Evolutionary conservation across 2,329 filamentous ascomycete species (phyloP).

Genomic region (Geosmithia morbida): DNA sequence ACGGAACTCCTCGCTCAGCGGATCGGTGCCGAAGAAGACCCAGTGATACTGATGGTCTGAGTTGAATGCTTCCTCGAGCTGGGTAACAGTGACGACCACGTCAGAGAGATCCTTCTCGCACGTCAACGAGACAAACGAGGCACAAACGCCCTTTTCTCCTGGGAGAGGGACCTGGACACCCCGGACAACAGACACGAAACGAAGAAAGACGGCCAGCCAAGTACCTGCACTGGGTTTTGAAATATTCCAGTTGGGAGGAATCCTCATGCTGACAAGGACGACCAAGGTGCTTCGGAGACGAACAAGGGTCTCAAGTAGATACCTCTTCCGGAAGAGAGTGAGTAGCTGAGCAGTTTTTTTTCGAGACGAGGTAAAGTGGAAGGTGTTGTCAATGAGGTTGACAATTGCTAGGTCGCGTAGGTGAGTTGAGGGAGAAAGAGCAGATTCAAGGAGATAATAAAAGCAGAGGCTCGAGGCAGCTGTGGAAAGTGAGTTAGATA

Average conservation of each 20-base stretch:
- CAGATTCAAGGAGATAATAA: background rate
- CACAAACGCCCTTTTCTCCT: constrained; percentile 8
- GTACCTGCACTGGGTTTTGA: background rate
- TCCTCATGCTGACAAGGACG: background rate
- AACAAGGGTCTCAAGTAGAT: background rate
- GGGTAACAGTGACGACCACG: constrained; percentile 31
- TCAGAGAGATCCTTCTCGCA: constrained; percentile 15
- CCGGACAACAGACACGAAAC: background rate
- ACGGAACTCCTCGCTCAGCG: constrained; percentile 69
- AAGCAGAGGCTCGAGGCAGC: background rate
- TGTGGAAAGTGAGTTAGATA: no score
- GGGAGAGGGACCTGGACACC: background rate
- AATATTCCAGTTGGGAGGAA: background rate
- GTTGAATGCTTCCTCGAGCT: constrained; percentile 51
- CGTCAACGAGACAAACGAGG: constrained; percentile 16
- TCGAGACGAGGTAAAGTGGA: no score
- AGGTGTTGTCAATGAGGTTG: no score
- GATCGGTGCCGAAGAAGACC: constrained; percentile 75
- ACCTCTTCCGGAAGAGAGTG: background rate
- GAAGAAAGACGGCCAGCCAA: background rate
- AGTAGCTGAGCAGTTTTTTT: background rate
- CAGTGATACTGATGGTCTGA: constrained; percentile 73
- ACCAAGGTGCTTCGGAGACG: background rate
- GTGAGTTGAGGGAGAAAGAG: background rate
- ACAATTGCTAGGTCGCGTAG: background rate